Evolutionary conservation across 1,284 basidiomycete genomes (phyloP), one percentile per base, ranked within the genome.

Genomic region (Schizophyllum amplum): DNA sequence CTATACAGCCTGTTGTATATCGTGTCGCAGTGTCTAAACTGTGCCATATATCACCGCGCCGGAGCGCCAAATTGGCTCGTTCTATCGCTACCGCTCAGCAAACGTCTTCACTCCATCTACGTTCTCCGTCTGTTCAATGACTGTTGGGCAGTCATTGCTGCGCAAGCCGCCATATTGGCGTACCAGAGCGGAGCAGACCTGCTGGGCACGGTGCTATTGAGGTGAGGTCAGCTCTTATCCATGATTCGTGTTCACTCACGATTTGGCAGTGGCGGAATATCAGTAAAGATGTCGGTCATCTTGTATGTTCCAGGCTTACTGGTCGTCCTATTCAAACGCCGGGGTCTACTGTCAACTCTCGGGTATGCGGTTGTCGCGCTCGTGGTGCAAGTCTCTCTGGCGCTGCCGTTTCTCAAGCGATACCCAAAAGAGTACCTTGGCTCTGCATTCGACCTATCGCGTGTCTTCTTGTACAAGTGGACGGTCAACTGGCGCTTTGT

Each of bases 401-500:
- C 87, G 0, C 67, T 75, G 1, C 84, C 89, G 1, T 97, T 96
- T 75, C 75, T 97, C 47, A 68, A 76, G 27, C 72, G 80, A 57
- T 75, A 88, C 63, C 73, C 81, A 3, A 63, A 69, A 60, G 75
- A 83, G 17, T 99, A 99, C 72, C 65, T 93, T 47, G 72, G 70
- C 11, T 80, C 81, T 7, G 87, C 97, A 1, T 99, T 97, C 69
- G 87, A 99, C 68, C 78, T 99, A 57, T 86, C 86, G 1, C 85
- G 97, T 13, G 79, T 85, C 13, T 99, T 99, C 73, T 73, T 97
- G 42, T 97, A 92, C 74, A 86, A 92, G 68, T 99, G 96, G 96
- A 98, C 96, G 0, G 95, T 98, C 60, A 99, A 99, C 68, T 99
- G 97, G 95, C 81, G 92, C 33, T 91, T 98, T 66, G 63, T 99